phyloP scores from a whole-genome alignment of 1,139 yeast genomes.

The Scheffersomyces insectosa region DNA sequence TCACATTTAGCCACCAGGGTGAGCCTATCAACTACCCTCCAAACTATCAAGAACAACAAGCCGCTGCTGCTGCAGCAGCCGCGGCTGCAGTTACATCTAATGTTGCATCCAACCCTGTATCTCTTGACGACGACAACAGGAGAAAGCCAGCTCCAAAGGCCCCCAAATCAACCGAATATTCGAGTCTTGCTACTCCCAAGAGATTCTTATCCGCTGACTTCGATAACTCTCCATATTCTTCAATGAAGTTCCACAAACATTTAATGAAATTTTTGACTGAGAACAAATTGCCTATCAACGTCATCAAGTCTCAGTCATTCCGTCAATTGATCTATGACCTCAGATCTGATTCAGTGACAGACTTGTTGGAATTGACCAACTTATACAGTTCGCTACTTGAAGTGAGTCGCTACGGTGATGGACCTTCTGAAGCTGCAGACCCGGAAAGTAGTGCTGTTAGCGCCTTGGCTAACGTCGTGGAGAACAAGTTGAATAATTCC shows the following conservation, averaged over 20 bases:
- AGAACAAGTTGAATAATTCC: slow-evolving; percentile 7
- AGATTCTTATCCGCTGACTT: slow-evolving; percentile 34
- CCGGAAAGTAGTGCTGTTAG: slow-evolving; percentile 14
- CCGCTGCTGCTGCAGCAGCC: slow-evolving; percentile 3
- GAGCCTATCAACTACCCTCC: slow-evolving; percentile 21
- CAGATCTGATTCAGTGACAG: slow-evolving; percentile 48
- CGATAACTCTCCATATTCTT: slow-evolving; percentile 46
- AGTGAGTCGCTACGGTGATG: slow-evolving; percentile 29
- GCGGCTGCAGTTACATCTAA: slow-evolving; percentile 4
- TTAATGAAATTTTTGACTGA: slow-evolving; percentile 52
- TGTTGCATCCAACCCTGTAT: slow-evolving; percentile 2
- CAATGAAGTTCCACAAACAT: slow-evolving; percentile 52
- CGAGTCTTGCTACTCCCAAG: slow-evolving; percentile 2
- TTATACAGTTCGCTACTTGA: slow-evolving; percentile 49
- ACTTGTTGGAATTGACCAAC: slow-evolving; percentile 47
- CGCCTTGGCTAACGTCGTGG: slow-evolving; percentile 17
- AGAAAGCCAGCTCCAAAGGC: slow-evolving; percentile 2
- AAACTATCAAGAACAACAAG: slow-evolving; percentile 7
- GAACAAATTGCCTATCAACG: slow-evolving; percentile 49
- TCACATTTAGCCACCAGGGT: slow-evolving; percentile 31
- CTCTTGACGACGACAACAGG: slow-evolving; percentile 6
- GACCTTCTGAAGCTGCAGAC: slow-evolving; percentile 5
- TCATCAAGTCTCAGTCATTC: slow-evolving; percentile 52
- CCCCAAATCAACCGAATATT: slow-evolving; percentile 4
- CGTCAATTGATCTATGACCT: slow-evolving; percentile 53